Evolutionary conservation across 1,284 basidiomycete genomes (phyloP).

Genomic region (Malassezia brasiliensis): DNA sequence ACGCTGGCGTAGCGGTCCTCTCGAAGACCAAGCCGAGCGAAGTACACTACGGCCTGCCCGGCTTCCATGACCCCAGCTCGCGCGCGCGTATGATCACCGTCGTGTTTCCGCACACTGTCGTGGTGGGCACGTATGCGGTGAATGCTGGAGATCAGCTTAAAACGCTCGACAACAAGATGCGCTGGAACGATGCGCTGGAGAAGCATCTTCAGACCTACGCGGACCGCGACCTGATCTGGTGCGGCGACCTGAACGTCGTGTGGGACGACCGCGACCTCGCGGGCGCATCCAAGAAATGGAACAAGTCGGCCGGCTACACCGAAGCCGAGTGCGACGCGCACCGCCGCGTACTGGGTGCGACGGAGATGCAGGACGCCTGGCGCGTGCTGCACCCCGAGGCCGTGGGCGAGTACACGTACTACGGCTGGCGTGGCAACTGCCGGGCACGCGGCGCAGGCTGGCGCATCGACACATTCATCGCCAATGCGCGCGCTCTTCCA

Average conservation of each 20-base stretch:
- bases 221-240: constrained; percentile 75
- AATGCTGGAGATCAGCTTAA: constrained; percentile 73
- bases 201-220: constrained; percentile 63
- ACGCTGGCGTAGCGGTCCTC: constrained; percentile 68
- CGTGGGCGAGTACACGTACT: constrained; percentile 66
- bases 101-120: constrained; percentile 63
- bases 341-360: constrained; percentile 39
- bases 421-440: constrained; percentile 72
- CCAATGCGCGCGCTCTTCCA: constrained; percentile 42
- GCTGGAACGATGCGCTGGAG: constrained; percentile 50
- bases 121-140: constrained; percentile 76
- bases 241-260: constrained; percentile 78
- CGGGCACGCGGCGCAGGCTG: constrained; percentile 71
- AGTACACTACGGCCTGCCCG: constrained; percentile 56
- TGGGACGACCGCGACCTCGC: constrained; percentile 49
- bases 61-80: constrained; percentile 29
- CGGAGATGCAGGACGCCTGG: constrained; percentile 53
- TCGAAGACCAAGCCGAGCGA: constrained; percentile 64
- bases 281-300: constrained; percentile 50
- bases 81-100: constrained; percentile 55
- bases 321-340: constrained; percentile 56
- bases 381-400: constrained; percentile 61
- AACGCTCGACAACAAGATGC: constrained; percentile 28
- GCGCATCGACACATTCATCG: constrained; percentile 67
- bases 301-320: constrained; percentile 48